These are phyloP conservation scores for Solanum piurae DNA, from an alignment of 257 asterid species.

Conservation along the genomic window DNA sequence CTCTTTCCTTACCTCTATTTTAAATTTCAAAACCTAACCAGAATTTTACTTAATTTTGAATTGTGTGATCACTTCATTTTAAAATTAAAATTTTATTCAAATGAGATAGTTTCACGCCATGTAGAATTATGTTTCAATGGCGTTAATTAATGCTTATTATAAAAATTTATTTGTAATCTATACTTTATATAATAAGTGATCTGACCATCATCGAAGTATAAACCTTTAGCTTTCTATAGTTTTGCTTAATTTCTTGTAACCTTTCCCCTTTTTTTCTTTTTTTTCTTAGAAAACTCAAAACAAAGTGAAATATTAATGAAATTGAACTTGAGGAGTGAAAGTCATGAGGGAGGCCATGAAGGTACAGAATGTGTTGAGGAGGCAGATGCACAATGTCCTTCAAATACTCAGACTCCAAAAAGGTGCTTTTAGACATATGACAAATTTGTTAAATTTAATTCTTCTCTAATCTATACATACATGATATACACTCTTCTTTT, in stretches of 20 bases:
- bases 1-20: not conserved
- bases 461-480: not conserved
- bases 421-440: not conserved
- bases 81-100: no score
- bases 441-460: not conserved
- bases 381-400: not conserved
- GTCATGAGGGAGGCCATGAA: not conserved
- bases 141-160: no score
- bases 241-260: not conserved
- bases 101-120: no score
- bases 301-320: not conserved
- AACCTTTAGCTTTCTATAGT: not conserved
- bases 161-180: not conserved
- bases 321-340: not conserved
- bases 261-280: not conserved
- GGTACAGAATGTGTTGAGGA: not conserved
- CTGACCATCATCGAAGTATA: accelerated
- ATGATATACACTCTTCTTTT: not conserved
- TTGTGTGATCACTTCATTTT: no score
- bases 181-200: not conserved
- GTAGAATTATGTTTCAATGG: not conserved
- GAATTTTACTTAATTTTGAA: not conserved
- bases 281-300: not conserved
- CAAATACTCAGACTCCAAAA: not conserved
- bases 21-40: not conserved